Percentiles rank a stretch among this genome's conserved stretches.
phyloP scores from a whole-genome alignment of 331 rosid genomes.

The Prunus yedoensis region DNA sequence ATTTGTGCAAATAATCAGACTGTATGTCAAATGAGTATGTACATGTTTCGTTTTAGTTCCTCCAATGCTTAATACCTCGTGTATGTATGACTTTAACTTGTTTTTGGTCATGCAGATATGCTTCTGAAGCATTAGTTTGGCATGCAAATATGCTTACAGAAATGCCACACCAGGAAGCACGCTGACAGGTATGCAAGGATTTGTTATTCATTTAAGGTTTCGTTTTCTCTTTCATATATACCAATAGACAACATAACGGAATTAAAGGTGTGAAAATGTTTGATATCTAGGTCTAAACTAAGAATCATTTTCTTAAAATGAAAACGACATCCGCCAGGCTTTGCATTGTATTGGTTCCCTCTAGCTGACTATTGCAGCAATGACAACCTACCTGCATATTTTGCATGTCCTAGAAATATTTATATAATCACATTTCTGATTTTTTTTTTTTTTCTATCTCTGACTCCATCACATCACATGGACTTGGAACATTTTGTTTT shows the following conservation, averaged over 20 bases:
- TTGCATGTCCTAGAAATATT: not conserved
- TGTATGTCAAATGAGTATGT: conserved; percentile 72
- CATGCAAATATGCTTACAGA: conserved; percentile 85
- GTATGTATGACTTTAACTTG: conserved; percentile 17
- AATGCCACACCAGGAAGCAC: conserved; percentile 93
- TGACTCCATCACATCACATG: not conserved
- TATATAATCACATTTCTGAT: not conserved
- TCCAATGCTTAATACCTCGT: not conserved
- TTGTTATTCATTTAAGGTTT: no score
- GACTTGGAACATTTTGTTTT: not conserved
- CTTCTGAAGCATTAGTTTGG: conserved; percentile 77
- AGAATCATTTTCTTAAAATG: not conserved
- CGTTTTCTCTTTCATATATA: not conserved
- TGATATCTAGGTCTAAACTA: not conserved
- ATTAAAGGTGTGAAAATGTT: not conserved
- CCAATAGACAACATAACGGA: not conserved
- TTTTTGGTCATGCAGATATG: conserved; percentile 63
- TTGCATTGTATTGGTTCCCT: not conserved
- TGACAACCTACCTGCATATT: not conserved
- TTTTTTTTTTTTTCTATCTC: not conserved
- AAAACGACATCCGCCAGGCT: not conserved
- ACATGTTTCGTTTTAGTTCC: conserved; percentile 21
- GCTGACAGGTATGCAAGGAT: conserved; percentile 46
- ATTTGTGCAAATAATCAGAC: conserved; percentile 59
- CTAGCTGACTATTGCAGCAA: not conserved